phyloP scores from a whole-genome alignment of 2,329 filamentous ascomycete genomes.

The Aureobasidium sp. region DNA sequence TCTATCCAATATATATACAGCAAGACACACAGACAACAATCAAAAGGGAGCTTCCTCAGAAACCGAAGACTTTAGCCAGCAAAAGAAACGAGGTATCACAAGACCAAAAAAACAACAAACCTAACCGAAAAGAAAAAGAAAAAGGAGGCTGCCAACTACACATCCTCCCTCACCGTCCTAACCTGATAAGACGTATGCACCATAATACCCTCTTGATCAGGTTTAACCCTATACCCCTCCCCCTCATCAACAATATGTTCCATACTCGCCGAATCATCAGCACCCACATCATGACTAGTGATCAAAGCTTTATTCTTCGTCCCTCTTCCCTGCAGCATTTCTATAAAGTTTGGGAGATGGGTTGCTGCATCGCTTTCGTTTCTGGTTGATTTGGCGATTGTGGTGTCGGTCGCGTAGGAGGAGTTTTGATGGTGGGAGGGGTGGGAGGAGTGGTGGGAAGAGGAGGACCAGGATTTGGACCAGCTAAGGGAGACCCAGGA shows the following conservation, averaged over 20 bases:
- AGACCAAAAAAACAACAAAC: neutral
- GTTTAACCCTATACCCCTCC: neutral
- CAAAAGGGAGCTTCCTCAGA: no score
- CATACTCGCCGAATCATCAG: neutral
- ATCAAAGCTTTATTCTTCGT: slow-evolving; percentile 1
- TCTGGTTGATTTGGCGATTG: neutral
- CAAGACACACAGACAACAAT: neutral
- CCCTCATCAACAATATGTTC: neutral
- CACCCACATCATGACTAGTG: neutral
- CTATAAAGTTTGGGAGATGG: neutral
- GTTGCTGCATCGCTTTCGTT: neutral
- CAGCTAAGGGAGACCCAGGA: neutral
- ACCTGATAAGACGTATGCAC: slow-evolving; percentile 9
- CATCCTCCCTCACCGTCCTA: neutral
- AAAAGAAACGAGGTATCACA: neutral
- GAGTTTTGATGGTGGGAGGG: neutral
- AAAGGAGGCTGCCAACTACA: neutral
- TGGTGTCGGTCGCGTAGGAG: neutral
- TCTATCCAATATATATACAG: neutral
- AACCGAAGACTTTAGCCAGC: no score
- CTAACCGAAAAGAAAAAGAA: neutral
- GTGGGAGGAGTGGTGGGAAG: neutral
- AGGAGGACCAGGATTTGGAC: neutral
- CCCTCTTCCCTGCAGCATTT: neutral
- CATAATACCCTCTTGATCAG: slow-evolving; percentile 4